Conservation (phyloP, 768 basidiomycete genomes). For the Mycena vulgaris region DNA sequence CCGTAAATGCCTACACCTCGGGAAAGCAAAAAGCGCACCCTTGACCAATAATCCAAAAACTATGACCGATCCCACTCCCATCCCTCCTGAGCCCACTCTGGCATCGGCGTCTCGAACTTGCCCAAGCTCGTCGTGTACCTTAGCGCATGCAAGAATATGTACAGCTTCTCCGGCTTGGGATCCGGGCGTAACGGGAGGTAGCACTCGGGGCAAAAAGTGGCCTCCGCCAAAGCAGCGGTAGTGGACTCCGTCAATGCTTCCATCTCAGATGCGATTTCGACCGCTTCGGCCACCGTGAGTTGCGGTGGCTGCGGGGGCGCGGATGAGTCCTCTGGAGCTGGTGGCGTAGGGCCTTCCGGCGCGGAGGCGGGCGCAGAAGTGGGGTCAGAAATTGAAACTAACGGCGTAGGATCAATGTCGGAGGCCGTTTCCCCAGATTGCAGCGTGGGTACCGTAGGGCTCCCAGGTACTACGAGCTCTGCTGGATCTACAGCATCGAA, state of each 20-base stretch:
- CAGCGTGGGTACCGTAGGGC: background rate
- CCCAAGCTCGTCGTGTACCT: constrained; percentile 88
- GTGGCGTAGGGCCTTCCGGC: constrained; percentile 21
- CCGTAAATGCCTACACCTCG: constrained; percentile 21
- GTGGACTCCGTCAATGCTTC: constrained; percentile 58
- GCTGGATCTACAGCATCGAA: constrained; percentile 26
- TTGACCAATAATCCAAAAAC: constrained; percentile 11
- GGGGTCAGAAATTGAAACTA: constrained; percentile 24
- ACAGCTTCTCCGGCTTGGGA: constrained; percentile 91
- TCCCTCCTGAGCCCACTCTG: constrained; percentile 87
- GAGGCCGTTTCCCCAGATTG: constrained; percentile 14
- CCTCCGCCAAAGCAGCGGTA: constrained; percentile 55
- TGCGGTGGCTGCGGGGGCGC: constrained; percentile 50
- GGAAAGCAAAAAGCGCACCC: constrained; percentile 29
- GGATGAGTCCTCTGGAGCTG: constrained; percentile 28
- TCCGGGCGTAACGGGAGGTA: constrained; percentile 95
- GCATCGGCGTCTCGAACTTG: constrained; percentile 89
- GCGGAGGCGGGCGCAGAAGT: constrained; percentile 19
- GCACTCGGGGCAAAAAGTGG: constrained; percentile 89
- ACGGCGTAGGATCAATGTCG: background rate
- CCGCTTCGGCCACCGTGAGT: constrained; percentile 65
- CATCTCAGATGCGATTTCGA: constrained; percentile 56
- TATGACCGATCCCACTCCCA: constrained; percentile 74
- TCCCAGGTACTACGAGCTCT: constrained; percentile 18
- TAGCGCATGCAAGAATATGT: constrained; percentile 96